Conservation (phyloP, 2,329 filamentous ascomycete genomes). For the Pseudogymnoascus sp. region DNA sequence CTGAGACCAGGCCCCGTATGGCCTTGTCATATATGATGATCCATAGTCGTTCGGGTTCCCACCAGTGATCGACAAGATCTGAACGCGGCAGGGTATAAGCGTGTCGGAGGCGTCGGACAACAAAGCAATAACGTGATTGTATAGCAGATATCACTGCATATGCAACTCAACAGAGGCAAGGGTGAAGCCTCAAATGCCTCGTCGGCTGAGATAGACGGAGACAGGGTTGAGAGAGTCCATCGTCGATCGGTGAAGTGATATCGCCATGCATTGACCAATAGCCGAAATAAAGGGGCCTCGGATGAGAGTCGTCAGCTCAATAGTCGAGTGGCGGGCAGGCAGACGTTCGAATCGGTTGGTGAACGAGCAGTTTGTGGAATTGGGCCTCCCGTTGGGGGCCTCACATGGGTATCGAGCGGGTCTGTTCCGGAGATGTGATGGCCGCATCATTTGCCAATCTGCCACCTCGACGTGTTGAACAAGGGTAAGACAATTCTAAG, state of each 20-base stretch:
- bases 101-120: constrained; percentile 9
- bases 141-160: constrained; percentile 5
- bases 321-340: background rate
- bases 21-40: constrained; percentile 1
- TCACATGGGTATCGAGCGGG: constrained; percentile 3
- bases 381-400: constrained; percentile 1
- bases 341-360: constrained; percentile 3
- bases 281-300: background rate
- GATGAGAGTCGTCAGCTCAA: background rate
- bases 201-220: background rate
- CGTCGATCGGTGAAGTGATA: constrained; percentile 1
- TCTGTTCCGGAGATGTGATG: background rate
- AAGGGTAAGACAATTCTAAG: constrained; percentile 1
- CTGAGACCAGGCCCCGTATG: background rate
- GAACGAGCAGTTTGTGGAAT: background rate
- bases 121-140: constrained; percentile 9
- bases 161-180: constrained; percentile 5
- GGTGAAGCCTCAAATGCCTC: background rate
- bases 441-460: constrained; percentile 3
- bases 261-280: constrained; percentile 4
- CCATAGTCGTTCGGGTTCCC: background rate
- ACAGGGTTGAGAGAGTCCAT: background rate
- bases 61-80: constrained; percentile 2
- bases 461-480: constrained; percentile 1
- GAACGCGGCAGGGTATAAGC: constrained; percentile 1